Base-by-base conservation (phyloP, 148 eudicot species). In the Silene latifolia region DNA sequence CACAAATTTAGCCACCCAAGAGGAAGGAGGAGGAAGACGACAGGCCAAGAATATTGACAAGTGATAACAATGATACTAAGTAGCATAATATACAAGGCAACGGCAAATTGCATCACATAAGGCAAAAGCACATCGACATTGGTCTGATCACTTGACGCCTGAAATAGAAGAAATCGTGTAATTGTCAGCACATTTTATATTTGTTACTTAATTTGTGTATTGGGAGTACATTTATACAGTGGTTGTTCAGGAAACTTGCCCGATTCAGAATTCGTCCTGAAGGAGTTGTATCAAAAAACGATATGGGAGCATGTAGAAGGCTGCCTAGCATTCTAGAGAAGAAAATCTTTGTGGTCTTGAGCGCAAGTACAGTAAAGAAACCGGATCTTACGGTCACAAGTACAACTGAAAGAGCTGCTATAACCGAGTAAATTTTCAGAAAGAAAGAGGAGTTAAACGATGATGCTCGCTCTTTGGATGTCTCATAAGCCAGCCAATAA, bases 261-360 rank as follows among this genome's bases (percentile, higher is more conserved):
- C 98, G 88, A 83, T 91, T 94, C 25, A 94, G 81, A 71, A 91
- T 88, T 83, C 98, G 86, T 81, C 98, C 98, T 1, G 98, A 91
- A 71, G 98, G 98, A 42, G 98, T 94, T 56, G 96, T 94, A 77
- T 94, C 98, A 73, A 94, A 94, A 80, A 94, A 94, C 44, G 97
- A 84, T 93, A 94, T 94, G 62, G 97, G 98, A 84, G 98, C 98
- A 67, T 87, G 97, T 47, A 91, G 76, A 69, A 94, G 83, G 86
- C 96, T 87, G 73, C 73, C 71, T 51, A 94, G 91, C 27, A 94
- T 90, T 67, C 82, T 80, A 4, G 76, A 47, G 75, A 94, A 94
- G 81, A 88, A 84, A 32, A 88, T 85, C 74, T 89, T 91, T 29
- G 96, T 81, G 8, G 96, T 91, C 88, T 85, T 91, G 27, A 94